phyloP scores from a whole-genome alignment of 306 rosid genomes.

The Prunus armeniaca region DNA sequence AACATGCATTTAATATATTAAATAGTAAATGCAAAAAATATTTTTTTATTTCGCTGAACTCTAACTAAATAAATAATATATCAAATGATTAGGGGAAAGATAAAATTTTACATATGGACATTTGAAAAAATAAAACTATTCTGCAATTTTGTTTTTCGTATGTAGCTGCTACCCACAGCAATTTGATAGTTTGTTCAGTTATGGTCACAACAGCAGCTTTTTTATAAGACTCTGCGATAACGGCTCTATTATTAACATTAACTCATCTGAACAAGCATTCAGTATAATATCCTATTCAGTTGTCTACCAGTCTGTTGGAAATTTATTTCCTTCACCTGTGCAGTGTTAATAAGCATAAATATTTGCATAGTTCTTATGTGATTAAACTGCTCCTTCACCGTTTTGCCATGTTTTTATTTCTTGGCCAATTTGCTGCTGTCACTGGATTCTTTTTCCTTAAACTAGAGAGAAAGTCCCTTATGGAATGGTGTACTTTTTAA shows the following conservation, averaged over 20 bases:
- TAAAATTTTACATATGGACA: not conserved
- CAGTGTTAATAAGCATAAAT: not conserved
- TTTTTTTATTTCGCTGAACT: not conserved
- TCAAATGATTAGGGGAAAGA: not conserved
- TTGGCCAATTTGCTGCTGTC: not conserved
- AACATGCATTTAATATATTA: not conserved
- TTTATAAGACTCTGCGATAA: not conserved
- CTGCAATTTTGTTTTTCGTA: not conserved
- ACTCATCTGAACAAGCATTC: not conserved
- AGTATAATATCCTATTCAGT: not conserved
- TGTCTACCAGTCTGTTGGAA: not conserved
- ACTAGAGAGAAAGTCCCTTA: not conserved
- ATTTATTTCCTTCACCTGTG: not conserved
- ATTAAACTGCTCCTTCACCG: not conserved
- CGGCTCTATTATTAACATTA: not conserved
- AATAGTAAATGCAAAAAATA: too few species aligned
- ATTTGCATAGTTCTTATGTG: not conserved
- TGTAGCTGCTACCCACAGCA: not conserved
- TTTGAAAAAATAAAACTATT: not conserved
- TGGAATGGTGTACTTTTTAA: not conserved
- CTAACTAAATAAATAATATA: not conserved
- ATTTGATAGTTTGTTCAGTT: not conserved
- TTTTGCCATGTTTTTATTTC: not conserved
- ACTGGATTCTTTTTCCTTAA: not conserved
- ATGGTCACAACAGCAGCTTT: not conserved